Evolutionary conservation across 306 rosid genomes (phyloP).

Genomic region (Cicer bijugum): DNA sequence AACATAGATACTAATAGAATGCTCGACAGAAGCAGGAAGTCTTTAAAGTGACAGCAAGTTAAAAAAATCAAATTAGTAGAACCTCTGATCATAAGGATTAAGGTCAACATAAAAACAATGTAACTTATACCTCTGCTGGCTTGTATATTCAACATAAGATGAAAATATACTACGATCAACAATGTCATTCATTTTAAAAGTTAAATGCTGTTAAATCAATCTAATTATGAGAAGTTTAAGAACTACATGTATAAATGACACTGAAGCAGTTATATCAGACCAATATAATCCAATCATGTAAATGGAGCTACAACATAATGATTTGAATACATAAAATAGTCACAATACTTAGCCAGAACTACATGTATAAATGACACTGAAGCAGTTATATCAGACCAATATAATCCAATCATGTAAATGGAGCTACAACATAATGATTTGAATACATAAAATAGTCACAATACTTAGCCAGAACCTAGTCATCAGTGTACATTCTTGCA

Average conservation of each 20-base stretch:
- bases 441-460: conserved; percentile 1
- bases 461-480: conserved; percentile 28
- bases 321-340: conserved; percentile 12
- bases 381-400: conserved; percentile 25
- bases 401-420: conserved; percentile 30
- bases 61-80: background rate
- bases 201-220: conserved; percentile 15
- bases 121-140: conserved; percentile 8
- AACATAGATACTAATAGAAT: conserved; percentile 4
- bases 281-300: conserved; percentile 34
- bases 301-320: conserved; percentile 7
- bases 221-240: conserved; percentile 24
- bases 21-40: conserved; percentile 19
- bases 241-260: conserved; percentile 16
- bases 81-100: background rate
- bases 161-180: background rate
- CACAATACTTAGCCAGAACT: conserved; percentile 22
- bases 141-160: conserved; percentile 13
- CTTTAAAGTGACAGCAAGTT: conserved; percentile 23
- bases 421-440: conserved; percentile 17
- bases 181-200: background rate
- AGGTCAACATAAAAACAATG: conserved; percentile 27
- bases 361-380: conserved; percentile 1
- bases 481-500: conserved; percentile 20
- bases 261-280: conserved; percentile 22